Conservation (phyloP, 225 moss, liverwort and hornwort genomes). For the Sphagnum tenellum region DNA sequence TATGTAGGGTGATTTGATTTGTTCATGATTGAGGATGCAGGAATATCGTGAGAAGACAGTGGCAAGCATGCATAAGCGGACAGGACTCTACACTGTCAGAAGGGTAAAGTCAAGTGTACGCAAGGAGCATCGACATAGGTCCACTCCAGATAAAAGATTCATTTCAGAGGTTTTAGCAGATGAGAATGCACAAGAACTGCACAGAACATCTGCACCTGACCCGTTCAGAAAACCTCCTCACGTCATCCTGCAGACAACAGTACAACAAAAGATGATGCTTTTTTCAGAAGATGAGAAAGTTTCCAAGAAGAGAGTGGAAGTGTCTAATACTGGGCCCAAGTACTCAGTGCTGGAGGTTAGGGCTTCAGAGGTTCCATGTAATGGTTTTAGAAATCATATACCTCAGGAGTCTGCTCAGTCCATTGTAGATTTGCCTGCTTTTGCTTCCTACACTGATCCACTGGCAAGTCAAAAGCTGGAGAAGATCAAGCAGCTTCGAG, state of each 20-base stretch:
- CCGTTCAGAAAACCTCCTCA: constrained; percentile 3
- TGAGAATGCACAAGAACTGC: too few relatives aligned
- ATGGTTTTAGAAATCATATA: too few relatives aligned
- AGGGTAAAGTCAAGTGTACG: constrained; percentile 1
- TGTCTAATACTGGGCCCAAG: too few relatives aligned
- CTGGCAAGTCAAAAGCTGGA: constrained; percentile 18
- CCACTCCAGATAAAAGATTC: background rate
- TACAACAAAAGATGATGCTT: too few relatives aligned
- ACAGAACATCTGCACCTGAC: background rate
- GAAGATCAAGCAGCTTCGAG: constrained; percentile 23
- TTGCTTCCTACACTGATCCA: constrained; percentile 14
- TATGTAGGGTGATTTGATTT: too few relatives aligned
- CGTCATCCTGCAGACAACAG: background rate
- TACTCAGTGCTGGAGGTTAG: background rate
- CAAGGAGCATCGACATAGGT: too few relatives aligned
- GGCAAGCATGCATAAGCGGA: constrained; percentile 17
- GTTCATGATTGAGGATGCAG: constrained; percentile 8
- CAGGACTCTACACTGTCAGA: too few relatives aligned
- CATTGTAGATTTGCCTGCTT: constrained; percentile 2
- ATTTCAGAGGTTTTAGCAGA: background rate
- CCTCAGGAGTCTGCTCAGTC: background rate
- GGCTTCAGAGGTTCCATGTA: background rate
- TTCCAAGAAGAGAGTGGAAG: too few relatives aligned
- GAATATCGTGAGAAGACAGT: constrained; percentile 30
- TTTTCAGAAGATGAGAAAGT: too few relatives aligned